phyloP scores from a whole-genome alignment of 768 basidiomycete species.

The Leccinum boreale region DNA sequence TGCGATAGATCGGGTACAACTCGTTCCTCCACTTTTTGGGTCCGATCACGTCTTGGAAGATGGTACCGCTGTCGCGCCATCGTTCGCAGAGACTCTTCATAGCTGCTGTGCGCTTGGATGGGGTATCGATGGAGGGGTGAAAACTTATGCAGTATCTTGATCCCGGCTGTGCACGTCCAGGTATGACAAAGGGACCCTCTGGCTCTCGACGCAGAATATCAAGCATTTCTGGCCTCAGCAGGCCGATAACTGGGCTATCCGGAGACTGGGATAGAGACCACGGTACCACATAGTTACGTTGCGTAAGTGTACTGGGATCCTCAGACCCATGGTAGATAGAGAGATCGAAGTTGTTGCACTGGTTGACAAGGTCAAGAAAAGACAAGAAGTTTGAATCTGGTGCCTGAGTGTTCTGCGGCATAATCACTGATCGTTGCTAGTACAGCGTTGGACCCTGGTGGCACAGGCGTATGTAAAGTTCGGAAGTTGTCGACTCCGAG shows the following conservation, averaged over 20 bases:
- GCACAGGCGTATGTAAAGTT: neutral
- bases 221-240: slow-evolving; percentile 57
- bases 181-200: slow-evolving; percentile 42
- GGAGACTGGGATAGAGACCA: slow-evolving; percentile 51
- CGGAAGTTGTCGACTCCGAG: neutral
- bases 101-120: slow-evolving; percentile 53
- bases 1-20: slow-evolving; percentile 71
- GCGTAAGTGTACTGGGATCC: slow-evolving; percentile 25
- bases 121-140: slow-evolving; percentile 48
- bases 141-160: slow-evolving; percentile 43
- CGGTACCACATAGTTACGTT: slow-evolving; percentile 49
- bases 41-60: slow-evolving; percentile 65
- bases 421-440: neutral
- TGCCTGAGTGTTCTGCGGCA: slow-evolving; percentile 2
- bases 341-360: slow-evolving; percentile 67
- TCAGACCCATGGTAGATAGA: slow-evolving; percentile 26
- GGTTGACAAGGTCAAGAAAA: slow-evolving; percentile 62
- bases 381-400: slow-evolving; percentile 20
- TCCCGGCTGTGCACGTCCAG: slow-evolving; percentile 25
- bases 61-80: slow-evolving; percentile 61
- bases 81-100: slow-evolving; percentile 68
- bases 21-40: slow-evolving; percentile 84
- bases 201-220: slow-evolving; percentile 49
- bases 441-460: neutral
- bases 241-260: slow-evolving; percentile 54